Evolutionary conservation across 2,329 filamentous ascomycete species (phyloP).

Genomic region (Podosphaera fusca): DNA sequence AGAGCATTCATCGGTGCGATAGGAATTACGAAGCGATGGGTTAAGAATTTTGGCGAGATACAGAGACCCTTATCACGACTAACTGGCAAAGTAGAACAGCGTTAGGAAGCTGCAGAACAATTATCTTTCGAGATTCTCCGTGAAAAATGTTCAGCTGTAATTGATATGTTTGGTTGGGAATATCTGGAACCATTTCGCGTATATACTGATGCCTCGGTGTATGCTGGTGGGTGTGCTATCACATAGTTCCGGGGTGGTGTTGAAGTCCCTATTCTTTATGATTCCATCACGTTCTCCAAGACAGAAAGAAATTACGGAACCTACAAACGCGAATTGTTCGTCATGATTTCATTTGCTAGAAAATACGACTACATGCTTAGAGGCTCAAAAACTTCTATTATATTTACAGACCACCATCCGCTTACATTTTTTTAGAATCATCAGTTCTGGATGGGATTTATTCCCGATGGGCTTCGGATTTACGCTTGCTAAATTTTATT

Average conservation of each 20-base stretch:
- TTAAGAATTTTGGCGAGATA: slow-evolving; percentile 2
- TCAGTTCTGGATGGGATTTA: not conserved
- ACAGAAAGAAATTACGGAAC: not conserved
- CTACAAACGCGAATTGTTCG: not conserved
- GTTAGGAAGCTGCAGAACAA: not conserved
- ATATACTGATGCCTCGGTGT: not conserved
- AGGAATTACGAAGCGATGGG: not conserved
- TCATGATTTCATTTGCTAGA: not conserved
- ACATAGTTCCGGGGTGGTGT: not conserved
- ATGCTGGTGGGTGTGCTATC: not conserved
- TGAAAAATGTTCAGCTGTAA: not conserved
- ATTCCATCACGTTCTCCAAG: not conserved
- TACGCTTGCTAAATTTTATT: not conserved
- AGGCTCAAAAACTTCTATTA: not conserved
- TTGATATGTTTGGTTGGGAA: not conserved
- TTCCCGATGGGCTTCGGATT: not conserved
- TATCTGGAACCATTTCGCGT: not conserved
- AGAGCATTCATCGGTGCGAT: not conserved
- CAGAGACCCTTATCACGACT: not conserved
- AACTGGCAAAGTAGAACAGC: not conserved
- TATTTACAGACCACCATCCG: not conserved
- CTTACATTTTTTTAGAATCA: not conserved
- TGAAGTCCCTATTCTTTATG: slow-evolving; percentile 1
- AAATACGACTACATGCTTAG: not conserved
- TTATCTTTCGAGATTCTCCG: not conserved